phyloP scores from a whole-genome alignment of 129 eudicot species.

The Helichrysum umbraculigerum region DNA sequence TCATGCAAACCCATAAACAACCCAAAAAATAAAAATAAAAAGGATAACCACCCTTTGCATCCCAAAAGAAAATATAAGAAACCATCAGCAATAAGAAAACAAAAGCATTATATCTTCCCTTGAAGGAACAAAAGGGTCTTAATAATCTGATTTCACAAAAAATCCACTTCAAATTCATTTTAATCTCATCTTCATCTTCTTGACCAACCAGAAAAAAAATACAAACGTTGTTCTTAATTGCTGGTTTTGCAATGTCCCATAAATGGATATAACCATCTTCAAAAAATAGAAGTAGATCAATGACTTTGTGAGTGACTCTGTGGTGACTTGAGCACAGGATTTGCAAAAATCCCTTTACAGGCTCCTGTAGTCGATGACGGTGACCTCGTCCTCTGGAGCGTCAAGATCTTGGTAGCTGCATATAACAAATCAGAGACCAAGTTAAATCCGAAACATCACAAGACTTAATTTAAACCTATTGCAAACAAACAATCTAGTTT shows the following conservation, averaged over 20 bases:
- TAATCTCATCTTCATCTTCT: slow-evolving; percentile 4
- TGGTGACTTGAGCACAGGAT: background rate
- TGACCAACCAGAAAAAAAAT: background rate
- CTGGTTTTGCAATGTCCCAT: background rate
- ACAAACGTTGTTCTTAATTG: slow-evolving; percentile 7
- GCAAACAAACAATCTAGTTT: background rate
- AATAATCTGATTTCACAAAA: background rate
- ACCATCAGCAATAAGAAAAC: background rate
- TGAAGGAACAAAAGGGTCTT: background rate
- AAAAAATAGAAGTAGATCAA: background rate
- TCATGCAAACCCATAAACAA: background rate
- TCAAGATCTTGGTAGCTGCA: slow-evolving; percentile 97
- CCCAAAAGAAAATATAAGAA: background rate
- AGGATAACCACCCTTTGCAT: background rate
- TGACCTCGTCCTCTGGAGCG: slow-evolving; percentile 97
- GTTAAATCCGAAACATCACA: background rate
- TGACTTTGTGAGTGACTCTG: background rate
- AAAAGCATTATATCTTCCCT: background rate
- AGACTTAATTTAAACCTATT: background rate
- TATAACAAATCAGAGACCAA: background rate
- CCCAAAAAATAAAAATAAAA: background rate
- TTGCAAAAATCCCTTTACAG: slow-evolving; percentile 39
- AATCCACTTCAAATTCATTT: slow-evolving; percentile 7
- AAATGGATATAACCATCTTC: slow-evolving; percentile 5
- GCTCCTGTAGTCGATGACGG: slow-evolving; percentile 95